Conservation (phyloP, 225 moss, liverwort and hornwort species). For the Ulota crispa region DNA sequence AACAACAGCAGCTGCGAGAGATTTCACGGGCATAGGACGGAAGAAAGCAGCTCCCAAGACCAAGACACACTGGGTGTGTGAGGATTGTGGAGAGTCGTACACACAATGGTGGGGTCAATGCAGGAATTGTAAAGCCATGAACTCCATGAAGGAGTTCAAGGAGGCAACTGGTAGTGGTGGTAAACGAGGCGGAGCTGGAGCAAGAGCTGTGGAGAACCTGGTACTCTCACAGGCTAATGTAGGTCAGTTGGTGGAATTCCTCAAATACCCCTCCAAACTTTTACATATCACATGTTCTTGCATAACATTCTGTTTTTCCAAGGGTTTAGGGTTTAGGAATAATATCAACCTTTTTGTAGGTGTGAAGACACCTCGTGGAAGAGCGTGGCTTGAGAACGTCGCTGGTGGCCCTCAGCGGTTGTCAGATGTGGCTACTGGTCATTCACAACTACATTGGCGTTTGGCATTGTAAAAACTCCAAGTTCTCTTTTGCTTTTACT, state of each 20-base stretch:
- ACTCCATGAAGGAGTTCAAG: slow-evolving; percentile 83
- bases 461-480: slow-evolving; percentile 59
- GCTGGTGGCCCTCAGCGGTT: slow-evolving; percentile 75
- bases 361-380: slow-evolving; percentile 43
- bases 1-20: slow-evolving; percentile 20
- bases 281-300: neutral
- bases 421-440: slow-evolving; percentile 69
- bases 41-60: slow-evolving; percentile 66
- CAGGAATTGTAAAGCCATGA: slow-evolving; percentile 81
- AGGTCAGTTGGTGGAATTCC: neutral
- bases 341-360: neutral
- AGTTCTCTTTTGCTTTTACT: slow-evolving; percentile 17
- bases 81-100: slow-evolving; percentile 89
- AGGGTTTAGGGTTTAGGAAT: no score
- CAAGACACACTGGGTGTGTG: slow-evolving; percentile 85
- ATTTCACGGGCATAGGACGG: slow-evolving; percentile 48
- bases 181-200: slow-evolving; percentile 92
- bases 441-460: slow-evolving; percentile 83
- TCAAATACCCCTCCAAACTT: neutral
- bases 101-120: slow-evolving; percentile 98
- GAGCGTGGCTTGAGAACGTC: slow-evolving; percentile 72
- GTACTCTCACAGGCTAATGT: slow-evolving; percentile 30
- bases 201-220: slow-evolving; percentile 85
- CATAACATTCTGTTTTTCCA: no score
- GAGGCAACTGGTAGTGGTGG: slow-evolving; percentile 59